Percentiles rank a stretch among this genome's conserved stretches.
Evolutionary conservation across 257 asterid species (phyloP).

Genomic region (Thymus quinquecostatus): DNA sequence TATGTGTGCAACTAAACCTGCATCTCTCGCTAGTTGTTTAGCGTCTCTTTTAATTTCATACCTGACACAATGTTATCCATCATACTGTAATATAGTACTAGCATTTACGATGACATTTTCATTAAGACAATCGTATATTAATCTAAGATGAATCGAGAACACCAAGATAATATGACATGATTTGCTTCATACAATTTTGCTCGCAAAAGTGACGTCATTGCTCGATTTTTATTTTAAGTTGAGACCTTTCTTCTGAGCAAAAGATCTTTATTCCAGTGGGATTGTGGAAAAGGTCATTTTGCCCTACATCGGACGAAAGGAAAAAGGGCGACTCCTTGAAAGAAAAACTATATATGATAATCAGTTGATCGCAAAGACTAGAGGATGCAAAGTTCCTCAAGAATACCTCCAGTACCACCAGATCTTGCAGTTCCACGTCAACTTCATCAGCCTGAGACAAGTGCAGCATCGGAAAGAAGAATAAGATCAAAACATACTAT

Average conservation of each 20-base stretch:
- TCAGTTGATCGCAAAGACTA: constrained; percentile 8
- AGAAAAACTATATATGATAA: constrained; percentile 9
- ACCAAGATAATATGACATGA: constrained; percentile 11
- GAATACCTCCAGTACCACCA: constrained; percentile 99
- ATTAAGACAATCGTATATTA: constrained; percentile 10
- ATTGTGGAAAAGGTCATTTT: constrained; percentile 96
- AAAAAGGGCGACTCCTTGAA: constrained; percentile 11
- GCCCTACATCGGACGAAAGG: constrained; percentile 59
- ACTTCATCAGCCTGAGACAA: constrained; percentile 92
- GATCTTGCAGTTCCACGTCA: constrained; percentile 97
- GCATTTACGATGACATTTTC: neutral
- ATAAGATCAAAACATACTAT: constrained; percentile 26
- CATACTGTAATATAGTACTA: neutral
- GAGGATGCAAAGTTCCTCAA: constrained; percentile 8
- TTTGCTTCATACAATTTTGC: constrained; percentile 77
- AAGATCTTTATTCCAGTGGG: constrained; percentile 98
- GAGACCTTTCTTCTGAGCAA: constrained; percentile 96
- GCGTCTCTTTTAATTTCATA: constrained; percentile 85
- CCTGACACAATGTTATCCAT: constrained; percentile 52
- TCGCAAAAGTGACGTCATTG: constrained; percentile 73
- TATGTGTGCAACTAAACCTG: constrained; percentile 58
- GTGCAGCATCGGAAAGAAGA: constrained; percentile 23
- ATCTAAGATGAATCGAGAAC: constrained; percentile 28
- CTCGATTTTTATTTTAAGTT: constrained; percentile 87
- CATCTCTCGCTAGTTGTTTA: constrained; percentile 77